Percentiles rank a stretch among this genome's conserved stretches.
These are phyloP conservation scores for Tephrocybe sp. DNA, from an alignment of 768 basidiomycete species.

Conservation along the genomic window DNA sequence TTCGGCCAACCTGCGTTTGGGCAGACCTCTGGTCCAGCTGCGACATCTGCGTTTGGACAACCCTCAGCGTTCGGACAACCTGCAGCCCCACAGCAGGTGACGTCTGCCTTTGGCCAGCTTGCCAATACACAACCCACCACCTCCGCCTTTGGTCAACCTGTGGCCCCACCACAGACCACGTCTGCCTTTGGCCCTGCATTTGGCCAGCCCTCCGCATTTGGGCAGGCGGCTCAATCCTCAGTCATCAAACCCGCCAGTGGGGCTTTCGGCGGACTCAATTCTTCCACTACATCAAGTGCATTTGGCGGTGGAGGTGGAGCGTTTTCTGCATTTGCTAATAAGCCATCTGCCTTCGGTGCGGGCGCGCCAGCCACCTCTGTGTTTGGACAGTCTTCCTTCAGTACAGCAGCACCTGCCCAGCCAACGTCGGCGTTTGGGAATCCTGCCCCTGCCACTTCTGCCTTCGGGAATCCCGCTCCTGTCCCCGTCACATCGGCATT, in stretches of 20 bases:
- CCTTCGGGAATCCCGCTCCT: slow-evolving; percentile 16
- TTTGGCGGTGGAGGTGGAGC: slow-evolving; percentile 38
- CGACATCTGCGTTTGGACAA: slow-evolving; percentile 1
- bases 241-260: slow-evolving; percentile 52
- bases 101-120: slow-evolving; percentile 33
- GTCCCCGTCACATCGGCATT: too few species aligned
- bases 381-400: slow-evolving; percentile 33
- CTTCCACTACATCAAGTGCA: slow-evolving; percentile 28
- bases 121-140: too few species aligned
- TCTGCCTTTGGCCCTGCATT: not conserved
- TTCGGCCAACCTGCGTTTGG: slow-evolving; percentile 29
- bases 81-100: slow-evolving; percentile 25
- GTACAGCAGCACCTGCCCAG: slow-evolving; percentile 16
- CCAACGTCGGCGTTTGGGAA: slow-evolving; percentile 24
- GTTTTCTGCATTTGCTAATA: slow-evolving; percentile 53
- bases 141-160: slow-evolving; percentile 24
- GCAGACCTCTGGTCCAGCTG: slow-evolving; percentile 9
- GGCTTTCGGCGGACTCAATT: slow-evolving; percentile 44
- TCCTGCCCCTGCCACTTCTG: slow-evolving; percentile 17
- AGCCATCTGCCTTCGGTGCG: slow-evolving; percentile 43
- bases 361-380: slow-evolving; percentile 24
- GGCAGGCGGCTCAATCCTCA: slow-evolving; percentile 28
- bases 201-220: slow-evolving; percentile 23
- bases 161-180: slow-evolving; percentile 21
- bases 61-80: slow-evolving; percentile 28